These are phyloP conservation scores for Phytophthora megakarya DNA, from an alignment of 352 stramenopile species.

Conservation along the genomic window DNA sequence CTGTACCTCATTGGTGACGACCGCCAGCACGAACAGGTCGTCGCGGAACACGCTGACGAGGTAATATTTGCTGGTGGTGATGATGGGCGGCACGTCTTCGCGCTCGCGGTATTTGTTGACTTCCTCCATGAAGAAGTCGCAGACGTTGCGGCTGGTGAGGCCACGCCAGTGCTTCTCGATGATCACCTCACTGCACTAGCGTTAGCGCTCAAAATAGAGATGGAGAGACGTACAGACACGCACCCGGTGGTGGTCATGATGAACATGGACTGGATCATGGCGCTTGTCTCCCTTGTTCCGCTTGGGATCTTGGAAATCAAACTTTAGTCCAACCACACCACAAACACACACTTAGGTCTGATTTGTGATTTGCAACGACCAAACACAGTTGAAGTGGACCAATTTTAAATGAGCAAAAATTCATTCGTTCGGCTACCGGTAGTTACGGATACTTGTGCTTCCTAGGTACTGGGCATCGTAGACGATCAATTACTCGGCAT, in stretches of 20 bases:
- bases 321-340: conserved; percentile 18
- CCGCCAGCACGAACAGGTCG: conserved; percentile 95
- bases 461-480: conserved; percentile 15
- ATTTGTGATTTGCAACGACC: conserved; percentile 16
- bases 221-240: conserved; percentile 8
- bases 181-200: conserved; percentile 89
- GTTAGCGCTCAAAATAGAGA: conserved; percentile 16
- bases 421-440: conserved; percentile 1
- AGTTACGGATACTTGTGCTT: conserved; percentile 11
- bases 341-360: conserved; percentile 5
- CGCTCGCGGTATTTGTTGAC: conserved; percentile 92
- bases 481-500: conserved; percentile 37
- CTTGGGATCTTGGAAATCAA: conserved; percentile 37
- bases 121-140: conserved; percentile 98
- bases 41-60: conserved; percentile 94
- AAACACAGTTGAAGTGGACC: conserved; percentile 13
- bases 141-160: conserved; percentile 94
- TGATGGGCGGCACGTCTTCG: conserved; percentile 89
- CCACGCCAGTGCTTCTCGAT: conserved; percentile 99
- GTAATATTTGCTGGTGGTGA: conserved; percentile 89
- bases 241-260: conserved; percentile 94
- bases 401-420: conserved; percentile 22
- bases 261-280: conserved; percentile 98
- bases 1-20: conserved; percentile 95
- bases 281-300: neutral